Evolutionary conservation across 1,139 yeast species (phyloP), one percentile per base, ranked within the genome.

Genomic region (Yarrowia galli): DNA sequence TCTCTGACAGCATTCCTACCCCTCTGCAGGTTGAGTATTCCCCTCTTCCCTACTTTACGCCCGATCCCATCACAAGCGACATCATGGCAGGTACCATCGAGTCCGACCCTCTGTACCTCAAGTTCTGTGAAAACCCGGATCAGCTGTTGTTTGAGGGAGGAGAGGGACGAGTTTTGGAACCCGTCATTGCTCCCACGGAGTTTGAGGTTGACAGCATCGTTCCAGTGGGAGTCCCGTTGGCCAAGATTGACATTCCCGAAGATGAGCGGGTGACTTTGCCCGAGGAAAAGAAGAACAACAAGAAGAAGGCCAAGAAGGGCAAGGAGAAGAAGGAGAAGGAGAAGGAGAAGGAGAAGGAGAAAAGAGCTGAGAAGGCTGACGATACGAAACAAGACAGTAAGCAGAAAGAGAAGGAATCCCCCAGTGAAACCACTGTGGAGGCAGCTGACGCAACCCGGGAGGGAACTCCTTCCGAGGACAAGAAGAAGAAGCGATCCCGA

Each of bases 81-180:
- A 66, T 67, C 25, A 45, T 68, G 25, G 72, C 71, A 0, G 72
- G 71, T 9, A 73, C 73, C 1, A 71, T 74, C 20, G 67, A 65
- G 6, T 67, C 68, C 9, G 74, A 73, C 58, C 70, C 72, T 1
- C 69, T 69, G 13, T 74, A 65, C 53, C 65, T 74, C 71, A 69
- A 63, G 54, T 35, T 45, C 25, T 68, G 72, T 54, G 56, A 65
- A 43, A 46, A 36, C 35, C 32, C 66, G 15, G 43, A 36, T 61
- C 56, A 32, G 43, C 63, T 12, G 66, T 46, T 18, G 48, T 42
- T 25, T 35, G 63, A 28, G 53, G 64, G 46, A 23, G 51, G 67
- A 28, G 63, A 48, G 23, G 51, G 67, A 36, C 60, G 64, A 13
- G 46, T 58, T 8, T 45, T 67, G 18, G 69, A 67, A 20, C 65